Evolutionary conservation across 345 rosid species (phyloP).

Genomic region (Sisymbrium altissimum): DNA sequence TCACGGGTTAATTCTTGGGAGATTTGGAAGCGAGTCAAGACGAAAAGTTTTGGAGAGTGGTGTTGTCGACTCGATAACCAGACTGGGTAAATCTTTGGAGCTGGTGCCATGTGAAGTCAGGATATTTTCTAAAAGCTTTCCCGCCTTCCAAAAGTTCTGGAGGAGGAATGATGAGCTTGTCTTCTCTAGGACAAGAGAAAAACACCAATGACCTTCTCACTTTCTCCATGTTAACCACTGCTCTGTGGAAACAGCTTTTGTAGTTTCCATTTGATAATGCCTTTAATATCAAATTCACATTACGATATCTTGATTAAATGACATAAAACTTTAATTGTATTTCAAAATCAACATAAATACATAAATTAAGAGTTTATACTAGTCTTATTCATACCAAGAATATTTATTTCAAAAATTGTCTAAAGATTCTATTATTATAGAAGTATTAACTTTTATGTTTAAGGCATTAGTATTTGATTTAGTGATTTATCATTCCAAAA

Average conservation of each 20-base stretch:
- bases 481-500: neutral
- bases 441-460: neutral
- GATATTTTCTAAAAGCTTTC: constrained; percentile 31
- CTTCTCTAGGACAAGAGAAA: constrained; percentile 46
- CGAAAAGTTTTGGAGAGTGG: constrained; percentile 37
- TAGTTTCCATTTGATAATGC: constrained; percentile 49
- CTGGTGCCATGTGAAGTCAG: constrained; percentile 47
- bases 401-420: neutral
- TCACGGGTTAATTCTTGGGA: neutral
- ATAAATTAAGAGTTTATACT: neutral
- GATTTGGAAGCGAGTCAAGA: constrained; percentile 29
- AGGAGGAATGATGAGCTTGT: constrained; percentile 43
- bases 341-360: neutral
- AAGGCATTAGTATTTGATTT: neutral
- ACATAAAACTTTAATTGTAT: neutral
- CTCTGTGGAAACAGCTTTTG: constrained; percentile 48
- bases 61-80: constrained; percentile 32
- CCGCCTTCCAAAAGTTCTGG: constrained; percentile 22
- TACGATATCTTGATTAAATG: neutral
- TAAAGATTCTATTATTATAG: neutral
- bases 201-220: constrained; percentile 44
- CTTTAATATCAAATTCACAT: constrained; percentile 29
- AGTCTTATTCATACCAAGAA: neutral
- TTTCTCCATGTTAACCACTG: constrained; percentile 40
- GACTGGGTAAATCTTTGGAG: constrained; percentile 43